Conservation (phyloP, 257 asterid genomes). For the Leptodermis oblonga region DNA sequence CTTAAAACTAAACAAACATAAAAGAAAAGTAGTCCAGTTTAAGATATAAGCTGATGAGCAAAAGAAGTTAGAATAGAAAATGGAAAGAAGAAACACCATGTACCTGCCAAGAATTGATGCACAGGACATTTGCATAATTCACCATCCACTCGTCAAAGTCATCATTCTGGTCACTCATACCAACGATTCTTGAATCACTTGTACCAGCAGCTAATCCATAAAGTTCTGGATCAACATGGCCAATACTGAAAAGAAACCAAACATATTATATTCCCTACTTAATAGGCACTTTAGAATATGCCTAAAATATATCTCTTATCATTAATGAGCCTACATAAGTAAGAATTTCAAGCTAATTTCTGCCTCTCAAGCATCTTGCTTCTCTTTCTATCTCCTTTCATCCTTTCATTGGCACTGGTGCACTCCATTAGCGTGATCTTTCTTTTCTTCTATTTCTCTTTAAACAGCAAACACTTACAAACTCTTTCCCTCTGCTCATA, state of each 20-base stretch:
- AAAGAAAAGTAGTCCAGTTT: not conserved
- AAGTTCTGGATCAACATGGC: constrained; percentile 77
- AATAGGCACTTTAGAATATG: not conserved
- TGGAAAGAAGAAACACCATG: not conserved
- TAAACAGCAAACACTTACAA: not conserved
- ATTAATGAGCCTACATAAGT: not conserved
- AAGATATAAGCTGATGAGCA: not conserved
- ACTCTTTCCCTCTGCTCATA: not conserved
- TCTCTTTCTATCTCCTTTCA: not conserved
- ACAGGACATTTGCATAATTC: constrained; percentile 70
- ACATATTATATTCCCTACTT: constrained; percentile 10
- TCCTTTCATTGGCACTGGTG: not conserved
- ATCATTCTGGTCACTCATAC: constrained; percentile 42
- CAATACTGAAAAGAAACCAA: constrained; percentile 62
- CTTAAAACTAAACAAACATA: not conserved
- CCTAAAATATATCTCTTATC: not conserved
- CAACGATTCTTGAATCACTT: constrained; percentile 36
- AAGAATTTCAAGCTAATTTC: not conserved
- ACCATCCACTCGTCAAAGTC: constrained; percentile 57
- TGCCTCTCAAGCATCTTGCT: not conserved
- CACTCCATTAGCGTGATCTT: not conserved
- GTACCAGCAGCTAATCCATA: constrained; percentile 69
- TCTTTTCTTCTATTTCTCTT: not conserved
- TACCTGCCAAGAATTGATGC: constrained; percentile 99
- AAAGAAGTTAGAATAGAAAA: not conserved